Evolutionary conservation across 768 basidiomycete genomes (phyloP).

Genomic region (Trametes cubensis): DNA sequence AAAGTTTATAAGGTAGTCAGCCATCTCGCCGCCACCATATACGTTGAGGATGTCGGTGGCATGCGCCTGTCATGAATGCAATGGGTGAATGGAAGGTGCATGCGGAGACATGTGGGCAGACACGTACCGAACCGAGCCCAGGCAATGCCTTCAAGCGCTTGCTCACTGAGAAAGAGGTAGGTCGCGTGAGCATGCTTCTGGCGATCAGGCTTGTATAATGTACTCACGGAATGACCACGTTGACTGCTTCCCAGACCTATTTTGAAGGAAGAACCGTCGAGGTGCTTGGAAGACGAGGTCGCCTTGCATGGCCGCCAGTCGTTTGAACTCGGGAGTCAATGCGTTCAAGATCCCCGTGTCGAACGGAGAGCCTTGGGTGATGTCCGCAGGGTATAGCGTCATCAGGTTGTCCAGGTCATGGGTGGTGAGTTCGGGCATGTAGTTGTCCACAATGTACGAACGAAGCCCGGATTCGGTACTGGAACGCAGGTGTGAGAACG

Average conservation of each 20-base stretch:
- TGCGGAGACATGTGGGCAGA: no score
- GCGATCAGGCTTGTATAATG: not conserved
- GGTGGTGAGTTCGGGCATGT: conserved; percentile 27
- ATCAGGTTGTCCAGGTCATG: conserved; percentile 23
- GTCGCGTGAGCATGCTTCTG: no score
- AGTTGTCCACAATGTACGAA: conserved; percentile 25
- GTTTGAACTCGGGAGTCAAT: conserved; percentile 54
- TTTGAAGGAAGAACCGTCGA: conserved; percentile 48
- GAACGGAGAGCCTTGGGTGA: conserved; percentile 54
- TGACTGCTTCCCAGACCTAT: conserved; percentile 41
- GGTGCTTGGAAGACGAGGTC: conserved; percentile 55
- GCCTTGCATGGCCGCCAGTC: conserved; percentile 52
- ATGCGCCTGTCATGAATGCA: conserved; percentile 19
- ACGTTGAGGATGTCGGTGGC: conserved; percentile 30
- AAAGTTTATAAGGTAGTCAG: conserved; percentile 37
- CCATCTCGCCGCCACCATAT: conserved; percentile 29
- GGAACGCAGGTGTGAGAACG: not conserved
- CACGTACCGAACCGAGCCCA: conserved; percentile 16
- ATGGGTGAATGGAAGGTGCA: not conserved
- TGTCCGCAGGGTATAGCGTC: conserved; percentile 37
- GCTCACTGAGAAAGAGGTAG: conserved; percentile 1
- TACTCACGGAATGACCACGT: conserved; percentile 47
- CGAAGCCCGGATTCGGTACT: conserved; percentile 27
- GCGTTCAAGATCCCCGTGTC: conserved; percentile 48
- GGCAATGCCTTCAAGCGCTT: conserved; percentile 21